A percentile compares a stretch with the other conserved stretches of the same genome.
These are phyloP conservation scores for Abortiporus biennis DNA, from an alignment of 1,284 basidiomycete species.

Conservation along the genomic window DNA sequence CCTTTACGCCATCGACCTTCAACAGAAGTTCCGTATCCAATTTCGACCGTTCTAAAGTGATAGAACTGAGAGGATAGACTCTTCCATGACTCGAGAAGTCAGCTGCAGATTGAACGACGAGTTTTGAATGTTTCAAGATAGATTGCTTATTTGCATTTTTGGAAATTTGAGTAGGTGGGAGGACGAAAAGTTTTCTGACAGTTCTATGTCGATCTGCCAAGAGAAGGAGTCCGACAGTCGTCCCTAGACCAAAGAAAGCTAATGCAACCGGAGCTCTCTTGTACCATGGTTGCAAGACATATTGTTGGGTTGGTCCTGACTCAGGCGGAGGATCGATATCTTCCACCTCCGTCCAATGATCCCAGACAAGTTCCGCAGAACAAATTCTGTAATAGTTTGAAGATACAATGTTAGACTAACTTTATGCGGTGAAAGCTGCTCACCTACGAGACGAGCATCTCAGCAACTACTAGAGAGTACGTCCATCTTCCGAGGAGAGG, in stretches of 20 bases:
- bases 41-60: neutral
- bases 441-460: constrained; percentile 27
- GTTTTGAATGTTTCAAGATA: neutral
- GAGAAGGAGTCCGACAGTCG: constrained; percentile 26
- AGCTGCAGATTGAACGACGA: neutral
- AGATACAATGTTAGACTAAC: neutral
- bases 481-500: constrained; percentile 32
- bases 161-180: constrained; percentile 15
- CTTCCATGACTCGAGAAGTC: neutral
- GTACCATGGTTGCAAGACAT: constrained; percentile 29
- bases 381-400: constrained; percentile 18
- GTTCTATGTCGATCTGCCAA: constrained; percentile 29
- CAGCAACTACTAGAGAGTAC: constrained; percentile 27
- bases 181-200: constrained; percentile 29
- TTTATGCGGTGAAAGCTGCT: neutral
- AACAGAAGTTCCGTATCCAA: neutral
- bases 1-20: neutral
- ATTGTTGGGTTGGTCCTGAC: constrained; percentile 9
- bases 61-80: neutral
- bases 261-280: constrained; percentile 28
- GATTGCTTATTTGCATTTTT: neutral
- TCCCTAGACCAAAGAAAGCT: constrained; percentile 27
- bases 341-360: constrained; percentile 29
- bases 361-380: constrained; percentile 31
- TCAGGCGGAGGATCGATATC: constrained; percentile 10